Conservation (phyloP, 2,329 filamentous ascomycete species). For the Trichoderma sp. region DNA sequence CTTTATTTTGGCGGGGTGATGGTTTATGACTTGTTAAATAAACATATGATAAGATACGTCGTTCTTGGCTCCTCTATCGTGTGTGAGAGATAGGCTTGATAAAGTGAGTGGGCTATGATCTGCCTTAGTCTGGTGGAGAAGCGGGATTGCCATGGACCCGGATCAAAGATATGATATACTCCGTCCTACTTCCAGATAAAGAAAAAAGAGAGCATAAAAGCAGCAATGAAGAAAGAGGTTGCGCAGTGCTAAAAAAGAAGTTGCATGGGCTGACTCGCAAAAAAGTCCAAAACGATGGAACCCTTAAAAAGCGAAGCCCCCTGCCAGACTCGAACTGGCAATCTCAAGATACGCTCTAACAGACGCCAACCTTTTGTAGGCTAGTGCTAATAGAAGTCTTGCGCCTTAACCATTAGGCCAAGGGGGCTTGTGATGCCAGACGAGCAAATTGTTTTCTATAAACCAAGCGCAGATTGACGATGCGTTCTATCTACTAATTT, state of each 20-base stretch:
- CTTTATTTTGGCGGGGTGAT: not conserved
- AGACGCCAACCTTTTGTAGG: not conserved
- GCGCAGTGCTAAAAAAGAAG: not conserved
- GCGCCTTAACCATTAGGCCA: slow-evolving; percentile 18
- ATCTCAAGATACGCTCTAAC: slow-evolving; percentile 3
- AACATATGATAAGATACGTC: not conserved
- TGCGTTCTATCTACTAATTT: too few relatives aligned
- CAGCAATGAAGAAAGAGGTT: not conserved
- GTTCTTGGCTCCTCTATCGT: not conserved
- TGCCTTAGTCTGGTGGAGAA: not conserved
- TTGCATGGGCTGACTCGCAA: not conserved
- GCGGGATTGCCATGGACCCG: not conserved
- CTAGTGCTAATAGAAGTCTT: slow-evolving; percentile 8
- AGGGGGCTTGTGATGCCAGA: not conserved
- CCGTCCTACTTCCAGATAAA: not conserved
- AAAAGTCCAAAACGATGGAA: not conserved
- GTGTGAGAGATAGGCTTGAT: not conserved
- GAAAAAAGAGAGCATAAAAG: not conserved
- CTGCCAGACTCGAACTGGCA: slow-evolving; percentile 11
- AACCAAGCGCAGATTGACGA: not conserved
- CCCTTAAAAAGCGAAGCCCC: not conserved
- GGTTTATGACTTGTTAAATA: not conserved
- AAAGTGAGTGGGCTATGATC: not conserved
- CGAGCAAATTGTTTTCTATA: not conserved
- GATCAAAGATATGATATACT: not conserved